Evolutionary conservation across 108 stramenopile genomes (phyloP), one percentile per base, ranked within the genome.

Genomic region (Chaetoceros muelleri): DNA sequence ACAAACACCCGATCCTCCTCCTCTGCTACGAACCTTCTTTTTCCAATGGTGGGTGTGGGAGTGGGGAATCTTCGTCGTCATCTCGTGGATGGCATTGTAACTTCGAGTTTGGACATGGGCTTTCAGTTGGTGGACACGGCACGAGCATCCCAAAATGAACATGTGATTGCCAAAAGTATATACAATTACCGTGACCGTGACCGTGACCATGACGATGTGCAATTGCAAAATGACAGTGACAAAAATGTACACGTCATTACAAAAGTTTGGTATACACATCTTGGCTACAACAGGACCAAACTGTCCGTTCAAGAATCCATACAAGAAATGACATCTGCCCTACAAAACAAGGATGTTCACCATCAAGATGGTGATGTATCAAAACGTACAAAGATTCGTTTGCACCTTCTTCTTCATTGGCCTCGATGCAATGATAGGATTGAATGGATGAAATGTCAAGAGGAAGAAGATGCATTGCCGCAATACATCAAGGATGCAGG

Each of bases 221-320:
- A n/a, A n/a, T 25, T 29, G 24, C 17, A 52, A 48, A 0, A 23
- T 24, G 25, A 48, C 47, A 17, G 50, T 19, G 47, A 62, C 40
- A 26, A 55, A 13, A 71, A 66, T 48, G 57, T 92, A 17, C 90
- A 92, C 53, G 74, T 92, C 2, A 73, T 88, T 16, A 88, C 90
- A n/a, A 92, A 93, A 58, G 82, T 93, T 0, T 93, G 92, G 92
- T 93, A 90, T 53, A 89, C 92, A n/a, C 74, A 93, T 64, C 49
- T 93, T 8, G 87, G 87, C 17, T 89, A 93, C 59, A 84, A 85
- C 20, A 61, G 92, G 53, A 93, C 92, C 2, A 80, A 74, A 17
- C 46, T 83, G 19, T 63, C 84, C 1, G 77, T 84, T 5, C 44
- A 64, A 40, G 73, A 78, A n/a, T 79, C 78, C 2, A 29, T 93